Evolutionary conservation across 2,329 filamentous ascomycete species (phyloP), one percentile per base, ranked within the genome.

Genomic region (Colletotrichum musae): DNA sequence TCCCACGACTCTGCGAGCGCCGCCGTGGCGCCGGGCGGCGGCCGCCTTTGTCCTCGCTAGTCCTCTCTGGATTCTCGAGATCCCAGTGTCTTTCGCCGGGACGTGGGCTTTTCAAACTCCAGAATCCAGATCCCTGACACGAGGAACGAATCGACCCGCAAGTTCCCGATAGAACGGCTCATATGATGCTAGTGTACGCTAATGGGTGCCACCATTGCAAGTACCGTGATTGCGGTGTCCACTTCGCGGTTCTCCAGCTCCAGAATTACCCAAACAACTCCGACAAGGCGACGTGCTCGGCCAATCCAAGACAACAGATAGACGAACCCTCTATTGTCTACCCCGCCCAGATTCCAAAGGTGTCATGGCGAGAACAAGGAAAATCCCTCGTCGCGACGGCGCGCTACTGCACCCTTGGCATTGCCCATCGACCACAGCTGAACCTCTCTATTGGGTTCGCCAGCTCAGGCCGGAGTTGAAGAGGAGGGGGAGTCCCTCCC

Each of bases 361-460:
- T 69, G 24, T 66, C 36, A 57, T 57, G 56, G 51, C 24, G 45
- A 61, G 66, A 57, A 57, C 66, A 69, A 57, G 66, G 66, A 57
- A 60, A 15, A 32, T 5, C 18, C 66, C 66, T 66, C 51, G 66
- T 57, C 51, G 36, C 28, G n/a, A 50, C 43, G 41, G 47, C 16
- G 13, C 66, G 51, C 66, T 69, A 69, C 62, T 69, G 51, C 66
- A 61, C 43, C 9, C 43, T 61, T 66, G 66, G 62, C 66, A 69
- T 57, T 51, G 66, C 28, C 56, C 26, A 57, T 26, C 62, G 50
- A 41, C 57, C 24, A 21, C 41, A 39, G 47, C 43, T 45, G 66
- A 69, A 69, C 66, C 66, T 69, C 56, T 56, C 62, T 24, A 66
- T 69, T 66, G 62, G 62, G 66, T 69, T 66, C 24, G 39, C 26